Conservation (phyloP, 108 stramenopile species). For the Cyclotella kingstonii region DNA sequence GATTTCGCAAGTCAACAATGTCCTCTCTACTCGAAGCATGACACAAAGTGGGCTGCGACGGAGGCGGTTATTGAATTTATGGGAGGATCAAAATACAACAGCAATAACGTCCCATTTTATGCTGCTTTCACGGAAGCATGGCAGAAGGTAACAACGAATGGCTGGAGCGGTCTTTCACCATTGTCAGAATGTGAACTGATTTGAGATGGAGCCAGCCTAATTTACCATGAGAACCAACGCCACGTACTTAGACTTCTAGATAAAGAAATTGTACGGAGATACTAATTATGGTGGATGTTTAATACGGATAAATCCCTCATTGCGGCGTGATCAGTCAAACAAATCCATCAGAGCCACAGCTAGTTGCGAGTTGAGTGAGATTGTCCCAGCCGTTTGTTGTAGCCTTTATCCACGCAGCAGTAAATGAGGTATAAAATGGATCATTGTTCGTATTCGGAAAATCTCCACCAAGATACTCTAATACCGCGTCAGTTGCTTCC, state of each 20-base stretch:
- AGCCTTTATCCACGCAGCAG: constrained; percentile 34
- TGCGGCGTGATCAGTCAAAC: too few relatives aligned
- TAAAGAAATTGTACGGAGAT: too few relatives aligned
- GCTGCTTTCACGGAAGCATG: constrained; percentile 29
- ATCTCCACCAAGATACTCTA: constrained; percentile 12
- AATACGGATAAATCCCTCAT: too few relatives aligned
- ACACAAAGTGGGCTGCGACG: constrained; percentile 21
- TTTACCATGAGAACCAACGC: too few relatives aligned
- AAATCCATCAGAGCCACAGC: too few relatives aligned
- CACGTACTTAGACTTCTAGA: too few relatives aligned
- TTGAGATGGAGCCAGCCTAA: too few relatives aligned
- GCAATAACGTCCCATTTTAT: constrained; percentile 39
- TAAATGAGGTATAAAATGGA: constrained; percentile 32
- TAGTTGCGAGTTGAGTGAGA: background rate
- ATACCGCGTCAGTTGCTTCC: constrained; percentile 25
- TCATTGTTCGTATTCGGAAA: constrained; percentile 22
- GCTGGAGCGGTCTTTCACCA: constrained; percentile 25
- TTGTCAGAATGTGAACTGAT: too few relatives aligned
- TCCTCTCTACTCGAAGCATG: constrained; percentile 9
- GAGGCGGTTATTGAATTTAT: constrained; percentile 30
- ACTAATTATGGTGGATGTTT: too few relatives aligned
- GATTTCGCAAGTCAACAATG: constrained; percentile 14
- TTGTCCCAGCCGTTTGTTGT: constrained; percentile 20
- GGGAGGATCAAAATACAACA: constrained; percentile 27
- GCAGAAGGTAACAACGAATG: constrained; percentile 37